A percentile compares a stretch with the other conserved stretches of the same genome.
phyloP scores from a whole-genome alignment of 352 stramenopile species.

The Phytopythium boreale region DNA sequence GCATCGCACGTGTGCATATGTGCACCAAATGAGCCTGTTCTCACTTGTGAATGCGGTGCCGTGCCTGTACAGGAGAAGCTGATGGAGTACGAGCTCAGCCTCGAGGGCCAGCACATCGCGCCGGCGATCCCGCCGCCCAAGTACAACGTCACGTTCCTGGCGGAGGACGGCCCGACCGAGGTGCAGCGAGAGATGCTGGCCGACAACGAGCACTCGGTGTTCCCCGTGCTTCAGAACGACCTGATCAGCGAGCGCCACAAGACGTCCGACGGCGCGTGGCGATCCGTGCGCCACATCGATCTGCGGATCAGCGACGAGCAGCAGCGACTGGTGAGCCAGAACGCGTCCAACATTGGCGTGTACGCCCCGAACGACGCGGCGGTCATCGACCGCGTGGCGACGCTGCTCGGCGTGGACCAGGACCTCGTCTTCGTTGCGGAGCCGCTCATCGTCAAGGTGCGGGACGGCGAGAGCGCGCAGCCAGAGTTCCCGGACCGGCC shows the following conservation, averaged over 20 bases:
- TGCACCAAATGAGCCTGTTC: background rate
- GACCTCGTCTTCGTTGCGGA: conserved; percentile 45
- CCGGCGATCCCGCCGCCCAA: conserved; percentile 28
- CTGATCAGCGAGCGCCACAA: conserved; percentile 58
- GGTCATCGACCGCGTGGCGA: conserved; percentile 51
- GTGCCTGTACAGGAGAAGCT: conserved; percentile 64
- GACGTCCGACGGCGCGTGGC: conserved; percentile 48
- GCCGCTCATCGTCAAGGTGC: conserved; percentile 7
- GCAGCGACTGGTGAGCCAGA: conserved; percentile 38
- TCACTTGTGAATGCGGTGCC: background rate
- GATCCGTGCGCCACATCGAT: conserved; percentile 74
- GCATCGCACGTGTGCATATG: background rate
- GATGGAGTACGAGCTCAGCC: conserved; percentile 77
- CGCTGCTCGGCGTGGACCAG: conserved; percentile 47
- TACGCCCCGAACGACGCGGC: conserved; percentile 62
- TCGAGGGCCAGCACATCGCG: conserved; percentile 26
- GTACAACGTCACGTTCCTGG: conserved; percentile 45
- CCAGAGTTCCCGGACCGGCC: conserved; percentile 26
- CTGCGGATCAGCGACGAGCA: conserved; percentile 45
- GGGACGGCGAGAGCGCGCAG: conserved; percentile 4
- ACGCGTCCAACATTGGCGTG: conserved; percentile 78
- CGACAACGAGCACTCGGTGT: conserved; percentile 37
- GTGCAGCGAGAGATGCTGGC: conserved; percentile 28
- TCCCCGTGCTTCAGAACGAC: conserved; percentile 48
- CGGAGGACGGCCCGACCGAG: conserved; percentile 11